A percentile compares a stretch with the other conserved stretches of the same genome.
These are phyloP conservation scores for Wickerhamiella dianesei DNA, from an alignment of 805 yeast species.

Conservation along the genomic window DNA sequence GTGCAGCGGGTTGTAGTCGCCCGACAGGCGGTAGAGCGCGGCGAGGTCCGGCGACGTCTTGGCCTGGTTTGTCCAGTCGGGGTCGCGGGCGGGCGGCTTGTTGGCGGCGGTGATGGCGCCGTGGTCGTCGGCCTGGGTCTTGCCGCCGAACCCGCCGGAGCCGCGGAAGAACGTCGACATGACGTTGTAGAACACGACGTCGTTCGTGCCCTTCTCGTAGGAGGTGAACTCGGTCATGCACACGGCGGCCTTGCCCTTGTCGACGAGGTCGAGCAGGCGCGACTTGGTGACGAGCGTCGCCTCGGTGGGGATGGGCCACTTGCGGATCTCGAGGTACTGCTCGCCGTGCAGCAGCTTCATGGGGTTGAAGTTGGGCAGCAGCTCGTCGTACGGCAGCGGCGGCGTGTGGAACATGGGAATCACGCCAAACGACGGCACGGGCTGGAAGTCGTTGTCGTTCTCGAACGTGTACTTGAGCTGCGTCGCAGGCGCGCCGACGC, in stretches of 20 bases:
- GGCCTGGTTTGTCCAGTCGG: slow-evolving; percentile 52
- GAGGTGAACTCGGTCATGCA: slow-evolving; percentile 60
- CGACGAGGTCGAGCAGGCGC: slow-evolving; percentile 58
- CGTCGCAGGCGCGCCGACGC: slow-evolving; percentile 68
- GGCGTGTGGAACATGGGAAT: slow-evolving; percentile 61
- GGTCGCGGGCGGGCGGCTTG: slow-evolving; percentile 45
- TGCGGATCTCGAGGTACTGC: slow-evolving; percentile 66
- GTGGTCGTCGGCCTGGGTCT: slow-evolving; percentile 41
- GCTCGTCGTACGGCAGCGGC: slow-evolving; percentile 41
- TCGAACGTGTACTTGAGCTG: slow-evolving; percentile 76
- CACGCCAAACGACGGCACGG: slow-evolving; percentile 80
- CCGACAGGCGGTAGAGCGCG: slow-evolving; percentile 78
- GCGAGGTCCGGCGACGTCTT: slow-evolving; percentile 63
- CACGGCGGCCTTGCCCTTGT: slow-evolving; percentile 76
- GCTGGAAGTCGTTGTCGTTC: slow-evolving; percentile 62
- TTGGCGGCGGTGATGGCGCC: slow-evolving; percentile 51
- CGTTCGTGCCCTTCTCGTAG: slow-evolving; percentile 59
- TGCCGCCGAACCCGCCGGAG: slow-evolving; percentile 37
- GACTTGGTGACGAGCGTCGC: slow-evolving; percentile 50
- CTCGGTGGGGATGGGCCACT: slow-evolving; percentile 66
- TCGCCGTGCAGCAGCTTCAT: slow-evolving; percentile 89
- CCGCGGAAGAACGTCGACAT: slow-evolving; percentile 77
- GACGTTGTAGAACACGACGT: slow-evolving; percentile 62
- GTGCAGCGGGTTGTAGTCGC: slow-evolving; percentile 91
- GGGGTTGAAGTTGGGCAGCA: slow-evolving; percentile 75